These are phyloP conservation scores for Phytophthora cryptogea DNA, from an alignment of 352 stramenopile species.

Conservation along the genomic window DNA sequence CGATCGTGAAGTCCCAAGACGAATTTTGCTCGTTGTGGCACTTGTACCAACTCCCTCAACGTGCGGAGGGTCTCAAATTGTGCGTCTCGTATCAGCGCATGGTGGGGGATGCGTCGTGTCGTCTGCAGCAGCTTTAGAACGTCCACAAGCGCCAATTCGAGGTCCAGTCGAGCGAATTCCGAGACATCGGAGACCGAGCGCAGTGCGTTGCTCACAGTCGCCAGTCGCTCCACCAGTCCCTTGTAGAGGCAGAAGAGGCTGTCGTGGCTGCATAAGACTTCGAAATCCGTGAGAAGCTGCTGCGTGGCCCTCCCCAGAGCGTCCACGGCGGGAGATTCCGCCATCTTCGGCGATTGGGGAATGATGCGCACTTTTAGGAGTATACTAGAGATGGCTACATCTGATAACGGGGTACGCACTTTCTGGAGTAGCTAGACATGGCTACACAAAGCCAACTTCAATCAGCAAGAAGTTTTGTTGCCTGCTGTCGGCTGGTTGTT, in stretches of 20 bases:
- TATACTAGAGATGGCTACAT: constrained; percentile 3
- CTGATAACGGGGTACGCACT: constrained; percentile 4
- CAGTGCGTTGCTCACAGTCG: not conserved
- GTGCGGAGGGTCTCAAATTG: constrained; percentile 5
- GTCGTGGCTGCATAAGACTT: not conserved
- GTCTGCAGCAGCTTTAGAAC: constrained; percentile 18
- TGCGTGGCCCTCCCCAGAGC: constrained; percentile 3
- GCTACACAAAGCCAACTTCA: constrained; percentile 19
- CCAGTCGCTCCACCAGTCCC: constrained; percentile 11
- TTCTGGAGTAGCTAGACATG: constrained; percentile 5
- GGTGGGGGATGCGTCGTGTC: not conserved
- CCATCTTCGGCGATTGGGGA: not conserved
- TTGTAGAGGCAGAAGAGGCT: constrained; percentile 13
- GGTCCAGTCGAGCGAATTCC: constrained; percentile 10
- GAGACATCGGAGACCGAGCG: constrained; percentile 1
- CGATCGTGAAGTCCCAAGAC: constrained; percentile 27
- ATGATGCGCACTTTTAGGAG: too few relatives aligned
- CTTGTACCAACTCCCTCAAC: constrained; percentile 20
- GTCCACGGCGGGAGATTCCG: not conserved
- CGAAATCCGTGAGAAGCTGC: constrained; percentile 17
- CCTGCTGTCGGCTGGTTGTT: too few relatives aligned
- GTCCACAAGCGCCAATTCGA: constrained; percentile 13
- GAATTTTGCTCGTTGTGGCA: constrained; percentile 30
- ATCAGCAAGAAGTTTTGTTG: not conserved
- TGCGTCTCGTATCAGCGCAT: not conserved